A percentile compares a stretch with the other conserved stretches of the same genome.
Conservation (phyloP, 1,284 basidiomycete genomes). For the Ceratobasidium sp. region DNA sequence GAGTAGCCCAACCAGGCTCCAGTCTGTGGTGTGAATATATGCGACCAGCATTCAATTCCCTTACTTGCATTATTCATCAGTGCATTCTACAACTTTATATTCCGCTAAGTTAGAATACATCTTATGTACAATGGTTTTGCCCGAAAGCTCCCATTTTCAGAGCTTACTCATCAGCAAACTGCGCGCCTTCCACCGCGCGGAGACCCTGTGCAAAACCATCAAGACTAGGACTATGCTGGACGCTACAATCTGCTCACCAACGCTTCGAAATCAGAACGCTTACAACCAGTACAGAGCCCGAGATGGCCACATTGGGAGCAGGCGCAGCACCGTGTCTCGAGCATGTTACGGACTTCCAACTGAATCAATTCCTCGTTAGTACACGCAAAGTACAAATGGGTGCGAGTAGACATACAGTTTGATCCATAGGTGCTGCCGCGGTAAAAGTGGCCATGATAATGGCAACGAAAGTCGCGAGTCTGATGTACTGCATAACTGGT, state of each 20-base stretch:
- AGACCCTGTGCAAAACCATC: background rate
- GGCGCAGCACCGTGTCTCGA: slow-evolving; percentile 22
- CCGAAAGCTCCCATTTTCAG: too few relatives aligned
- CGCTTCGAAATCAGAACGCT: slow-evolving; percentile 23
- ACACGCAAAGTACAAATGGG: too few relatives aligned
- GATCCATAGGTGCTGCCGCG: slow-evolving; percentile 17
- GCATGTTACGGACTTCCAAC: slow-evolving; percentile 18
- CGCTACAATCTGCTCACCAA: background rate
- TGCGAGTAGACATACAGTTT: background rate
- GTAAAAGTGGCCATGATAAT: slow-evolving; percentile 15
- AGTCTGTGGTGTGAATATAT: too few relatives aligned
- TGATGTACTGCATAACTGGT: slow-evolving; percentile 18
- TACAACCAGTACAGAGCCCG: slow-evolving; percentile 20
- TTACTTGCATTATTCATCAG: too few relatives aligned
- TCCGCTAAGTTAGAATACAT: too few relatives aligned
- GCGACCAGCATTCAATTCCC: too few relatives aligned
- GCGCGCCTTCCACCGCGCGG: background rate
- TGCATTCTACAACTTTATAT: too few relatives aligned
- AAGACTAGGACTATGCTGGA: background rate
- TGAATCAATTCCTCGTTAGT: background rate
- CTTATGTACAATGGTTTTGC: too few relatives aligned
- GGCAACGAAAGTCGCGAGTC: slow-evolving; percentile 15
- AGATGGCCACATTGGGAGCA: slow-evolving; percentile 25
- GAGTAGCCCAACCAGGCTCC: too few relatives aligned
- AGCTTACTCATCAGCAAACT: slow-evolving; percentile 19